phyloP scores from a whole-genome alignment of 1,284 basidiomycete species.

The Clitocybe nebularis region DNA sequence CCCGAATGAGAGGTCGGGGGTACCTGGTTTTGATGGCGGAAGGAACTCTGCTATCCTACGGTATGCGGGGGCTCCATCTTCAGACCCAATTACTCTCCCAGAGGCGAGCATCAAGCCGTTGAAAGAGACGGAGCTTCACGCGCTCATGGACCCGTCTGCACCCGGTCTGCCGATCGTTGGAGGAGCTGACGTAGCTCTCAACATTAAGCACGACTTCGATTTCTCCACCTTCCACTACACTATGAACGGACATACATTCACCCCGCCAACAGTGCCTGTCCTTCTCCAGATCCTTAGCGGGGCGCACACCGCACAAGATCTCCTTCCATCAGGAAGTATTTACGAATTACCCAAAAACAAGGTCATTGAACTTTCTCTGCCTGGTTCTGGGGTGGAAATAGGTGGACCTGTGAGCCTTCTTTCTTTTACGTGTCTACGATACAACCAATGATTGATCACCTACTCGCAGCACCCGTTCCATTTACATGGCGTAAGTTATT shows the following conservation, averaged over 20 bases:
- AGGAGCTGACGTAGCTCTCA: constrained; percentile 21
- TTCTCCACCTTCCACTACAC: constrained; percentile 7
- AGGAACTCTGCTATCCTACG: constrained; percentile 33
- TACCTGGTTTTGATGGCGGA: constrained; percentile 19
- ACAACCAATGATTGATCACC: not conserved
- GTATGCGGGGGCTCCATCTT: constrained; percentile 27
- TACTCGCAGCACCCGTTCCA: constrained; percentile 25
- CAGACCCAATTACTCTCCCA: constrained; percentile 25
- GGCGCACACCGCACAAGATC: constrained; percentile 17
- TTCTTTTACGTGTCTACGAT: not conserved
- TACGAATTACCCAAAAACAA: constrained; percentile 21
- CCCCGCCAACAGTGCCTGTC: constrained; percentile 21
- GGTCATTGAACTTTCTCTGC: constrained; percentile 22
- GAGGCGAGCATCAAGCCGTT: constrained; percentile 14
- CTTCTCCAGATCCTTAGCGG: constrained; percentile 21
- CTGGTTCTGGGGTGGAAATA: constrained; percentile 4
- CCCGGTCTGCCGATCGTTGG: constrained; percentile 18
- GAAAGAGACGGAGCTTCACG: constrained; percentile 22
- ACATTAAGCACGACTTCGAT: constrained; percentile 18
- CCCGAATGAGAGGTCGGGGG: constrained; percentile 22
- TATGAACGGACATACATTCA: constrained; percentile 14
- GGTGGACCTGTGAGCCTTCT: constrained; percentile 20
- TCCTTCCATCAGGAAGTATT: constrained; percentile 22
- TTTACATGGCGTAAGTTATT: constrained; percentile 20
- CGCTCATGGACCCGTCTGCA: constrained; percentile 15